These are phyloP conservation scores for Globisporangium paddicum DNA, from an alignment of 352 stramenopile genomes.

Conservation along the genomic window DNA sequence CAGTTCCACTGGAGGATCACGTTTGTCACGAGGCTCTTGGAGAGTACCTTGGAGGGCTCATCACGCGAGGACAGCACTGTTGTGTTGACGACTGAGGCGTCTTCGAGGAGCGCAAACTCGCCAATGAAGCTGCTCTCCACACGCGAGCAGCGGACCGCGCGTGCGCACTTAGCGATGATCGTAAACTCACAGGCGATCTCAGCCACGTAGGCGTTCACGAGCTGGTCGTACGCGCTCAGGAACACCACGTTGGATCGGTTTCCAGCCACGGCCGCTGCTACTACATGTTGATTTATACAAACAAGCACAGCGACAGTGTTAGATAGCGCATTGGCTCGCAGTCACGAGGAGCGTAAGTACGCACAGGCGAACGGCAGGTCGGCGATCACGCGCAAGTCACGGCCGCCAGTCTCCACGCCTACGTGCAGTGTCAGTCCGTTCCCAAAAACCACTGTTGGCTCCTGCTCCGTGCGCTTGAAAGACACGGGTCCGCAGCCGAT, in stretches of 20 bases:
- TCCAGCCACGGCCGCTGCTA: slow-evolving; percentile 39
- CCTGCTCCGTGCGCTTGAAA: slow-evolving; percentile 1
- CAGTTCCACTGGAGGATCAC: slow-evolving; percentile 71
- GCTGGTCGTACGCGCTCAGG: slow-evolving; percentile 35
- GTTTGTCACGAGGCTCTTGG: slow-evolving; percentile 61
- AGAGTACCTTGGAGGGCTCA: slow-evolving; percentile 37
- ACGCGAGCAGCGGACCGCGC: slow-evolving; percentile 55
- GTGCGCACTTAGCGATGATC: slow-evolving; percentile 46
- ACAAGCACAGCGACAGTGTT: neutral
- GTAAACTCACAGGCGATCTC: slow-evolving; percentile 34
- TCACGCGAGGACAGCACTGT: slow-evolving; percentile 62
- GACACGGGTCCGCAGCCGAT: slow-evolving; percentile 65
- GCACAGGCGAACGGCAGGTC: slow-evolving; percentile 62
- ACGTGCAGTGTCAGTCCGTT: slow-evolving; percentile 71
- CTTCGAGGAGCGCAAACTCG: slow-evolving; percentile 40
- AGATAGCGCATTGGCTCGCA: neutral
- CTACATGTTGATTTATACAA: neutral
- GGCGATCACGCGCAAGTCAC: slow-evolving; percentile 61
- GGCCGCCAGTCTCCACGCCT: slow-evolving; percentile 77
- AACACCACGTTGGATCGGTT: slow-evolving; percentile 34
- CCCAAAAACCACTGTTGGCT: slow-evolving; percentile 15
- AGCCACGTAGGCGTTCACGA: slow-evolving; percentile 54
- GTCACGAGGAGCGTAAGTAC: no score
- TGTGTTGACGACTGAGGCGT: slow-evolving; percentile 49
- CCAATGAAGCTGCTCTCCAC: slow-evolving; percentile 72